phyloP scores from a whole-genome alignment of 139 green algal species.

The Zygnema circumcarinatum region DNA sequence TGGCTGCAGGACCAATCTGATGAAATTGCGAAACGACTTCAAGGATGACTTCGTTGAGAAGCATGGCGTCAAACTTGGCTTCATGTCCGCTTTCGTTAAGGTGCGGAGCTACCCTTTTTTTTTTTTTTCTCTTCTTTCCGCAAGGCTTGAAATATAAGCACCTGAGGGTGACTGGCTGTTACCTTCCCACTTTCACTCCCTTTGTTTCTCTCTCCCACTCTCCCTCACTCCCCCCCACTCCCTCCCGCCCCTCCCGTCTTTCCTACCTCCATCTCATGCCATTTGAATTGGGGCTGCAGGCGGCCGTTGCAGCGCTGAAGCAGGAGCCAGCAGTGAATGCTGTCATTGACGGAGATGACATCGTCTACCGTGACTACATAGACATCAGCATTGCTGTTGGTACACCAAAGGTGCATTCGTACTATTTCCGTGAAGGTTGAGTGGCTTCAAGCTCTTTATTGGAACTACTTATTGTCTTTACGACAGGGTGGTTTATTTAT shows the following conservation, averaged over 20 bases:
- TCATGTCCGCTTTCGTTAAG: conserved; percentile 99
- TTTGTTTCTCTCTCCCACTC: too few species aligned
- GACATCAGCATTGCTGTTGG: conserved; percentile 96
- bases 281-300: too few species aligned
- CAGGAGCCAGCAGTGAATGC: conserved; percentile 91
- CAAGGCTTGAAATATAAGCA: neutral
- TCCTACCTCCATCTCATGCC: too few species aligned
- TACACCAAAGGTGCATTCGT: conserved; percentile 78
- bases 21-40: conserved; percentile 63
- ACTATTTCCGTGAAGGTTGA: conserved; percentile 11
- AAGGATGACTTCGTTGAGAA: conserved; percentile 96
- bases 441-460: conserved; percentile 3
- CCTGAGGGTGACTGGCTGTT: too few species aligned
- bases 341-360: conserved; percentile 95
- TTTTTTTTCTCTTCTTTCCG: conserved; percentile 2
- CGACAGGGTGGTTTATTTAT: too few species aligned
- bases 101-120: conserved; percentile 64
- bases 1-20: conserved; percentile 71
- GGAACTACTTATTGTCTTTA: conserved; percentile 5
- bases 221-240: too few species aligned
- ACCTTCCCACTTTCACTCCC: too few species aligned
- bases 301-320: conserved; percentile 75
- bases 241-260: too few species aligned
- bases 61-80: conserved; percentile 98
- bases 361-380: conserved; percentile 84